Base-by-base conservation (phyloP, 352 stramenopile species). In the Globisporangium okanoganense region DNA sequence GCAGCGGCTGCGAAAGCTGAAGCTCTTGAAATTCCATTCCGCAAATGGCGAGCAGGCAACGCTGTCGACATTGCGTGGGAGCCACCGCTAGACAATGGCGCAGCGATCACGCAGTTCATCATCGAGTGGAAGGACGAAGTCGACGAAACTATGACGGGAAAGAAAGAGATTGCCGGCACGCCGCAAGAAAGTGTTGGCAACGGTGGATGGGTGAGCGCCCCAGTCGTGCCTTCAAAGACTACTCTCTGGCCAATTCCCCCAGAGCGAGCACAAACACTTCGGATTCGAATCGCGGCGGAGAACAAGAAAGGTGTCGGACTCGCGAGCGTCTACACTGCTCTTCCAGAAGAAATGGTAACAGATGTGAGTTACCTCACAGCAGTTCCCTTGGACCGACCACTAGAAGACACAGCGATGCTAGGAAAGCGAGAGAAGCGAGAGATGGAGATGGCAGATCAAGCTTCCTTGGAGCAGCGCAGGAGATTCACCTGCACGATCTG, bases 51-150 rank as follows among this genome's bases (percentile, higher is more conserved):
- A 36, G 80, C 81, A 18, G 82, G 85, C 4, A 89, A 88, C 38
- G 85, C 85, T 8, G 77, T 87, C 10, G 79, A 92, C 47, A 68
- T 94, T 20, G 16, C 49, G n/a, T 94, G 85, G 85, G 73, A 87
- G n/a, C 64, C 73, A 2, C 85, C 85, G 38, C 14, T 72, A 6
- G 72, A 88, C 35, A 90, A 91, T 49, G 85, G 85, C 0, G 69
- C 79, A 18, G 16, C 62, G 0, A 87, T 94, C 49, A 82, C 69
- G 8, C 73, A 87, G 56, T 94, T 90, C 38, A 45, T 80, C 5
- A 56, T 92, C 4, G 85, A 94, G 47, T 94, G 85, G 85, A 75
- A 76, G 31, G 77, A 86, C 24, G 76, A 86, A 38, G 68, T 55
- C 24, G 72, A 74, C 5, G 60, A 76, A 14, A 64, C 65, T n/a